phyloP scores from a whole-genome alignment of 345 rosid species.

The Erucastrum elatum region DNA sequence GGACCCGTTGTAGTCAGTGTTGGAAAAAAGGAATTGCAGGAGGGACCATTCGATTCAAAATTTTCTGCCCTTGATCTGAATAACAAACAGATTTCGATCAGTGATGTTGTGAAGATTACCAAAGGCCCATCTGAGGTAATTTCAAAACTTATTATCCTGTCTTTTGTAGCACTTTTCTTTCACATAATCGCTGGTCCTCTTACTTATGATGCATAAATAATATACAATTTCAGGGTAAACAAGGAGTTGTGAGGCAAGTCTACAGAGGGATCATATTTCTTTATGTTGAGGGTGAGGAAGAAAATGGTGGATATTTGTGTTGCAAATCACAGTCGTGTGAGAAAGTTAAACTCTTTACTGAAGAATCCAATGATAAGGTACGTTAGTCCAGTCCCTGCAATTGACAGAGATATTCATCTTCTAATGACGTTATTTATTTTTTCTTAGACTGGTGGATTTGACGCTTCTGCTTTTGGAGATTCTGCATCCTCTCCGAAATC shows the following conservation, averaged over 20 bases:
- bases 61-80: conserved; percentile 75
- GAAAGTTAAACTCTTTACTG: conserved; percentile 59
- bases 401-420: conserved; percentile 2
- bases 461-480: conserved; percentile 57
- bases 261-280: conserved; percentile 79
- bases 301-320: conserved; percentile 85
- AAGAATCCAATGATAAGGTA: conserved; percentile 61
- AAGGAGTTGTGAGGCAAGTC: conserved; percentile 83
- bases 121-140: conserved; percentile 82
- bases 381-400: not conserved
- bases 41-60: conserved; percentile 65
- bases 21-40: conserved; percentile 53
- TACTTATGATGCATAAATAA: conserved; percentile 7
- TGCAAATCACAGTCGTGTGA: conserved; percentile 73
- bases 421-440: conserved; percentile 21
- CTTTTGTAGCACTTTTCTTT: conserved; percentile 10
- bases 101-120: conserved; percentile 71
- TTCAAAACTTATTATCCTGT: not conserved
- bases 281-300: conserved; percentile 64
- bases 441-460: conserved; percentile 59
- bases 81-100: conserved; percentile 58
- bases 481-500: conserved; percentile 76
- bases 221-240: conserved; percentile 63
- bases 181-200: not conserved
- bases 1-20: conserved; percentile 60